Base-by-base conservation (phyloP, 164 flowering plant species). In the Paratinospora sagittata region DNA sequence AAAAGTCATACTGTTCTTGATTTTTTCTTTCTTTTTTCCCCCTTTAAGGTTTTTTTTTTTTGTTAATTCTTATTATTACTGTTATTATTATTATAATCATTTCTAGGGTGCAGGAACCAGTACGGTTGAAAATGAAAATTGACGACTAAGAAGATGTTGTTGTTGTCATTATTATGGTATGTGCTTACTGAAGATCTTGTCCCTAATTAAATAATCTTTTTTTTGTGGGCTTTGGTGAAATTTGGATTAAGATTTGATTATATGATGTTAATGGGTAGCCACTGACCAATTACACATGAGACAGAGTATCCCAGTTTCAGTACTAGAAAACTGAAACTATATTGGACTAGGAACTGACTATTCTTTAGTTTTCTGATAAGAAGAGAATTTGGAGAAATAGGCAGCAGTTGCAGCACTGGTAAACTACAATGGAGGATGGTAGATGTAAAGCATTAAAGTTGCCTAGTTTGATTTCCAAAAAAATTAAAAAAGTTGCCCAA, bases 1-100 rank as follows among this genome's bases (percentile, higher is more conserved):
- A 79, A 78, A 47, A 27, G 81, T 78, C 82, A 79, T 75, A 82
- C 67, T 84, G 84, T 76, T 79, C 84, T 83, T 65, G 55, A 39
- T n/a, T 66, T 21, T 39, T 66, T 66, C 13, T 66, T n/a, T n/a
- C n/a, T n/a, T n/a, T n/a, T n/a, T n/a, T n/a, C n/a, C n/a, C n/a
- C n/a, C n/a, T n/a, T 66, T 66, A 16, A 43, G 49, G 14, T 43
- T 43, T 9, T 52, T 52, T 6, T 52, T 21, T 52, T 52, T 52
- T 52, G 58, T 52, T 52, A 16, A 52, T 2, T 52, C 16, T 52
- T 52, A 52, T 16, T 17, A 52, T 52, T 52, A 19, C 4, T 52
- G 16, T 16, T 43, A 3, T 43, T 43, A 16, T 43, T 43, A 16
- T n/a, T 52, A 52, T 52, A 52, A 52, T 52, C 58, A 52, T 52